Percentiles rank a stretch among this genome's conserved stretches.
phyloP scores from a whole-genome alignment of 257 asterid genomes.

The Solanum bulbocastanum region DNA sequence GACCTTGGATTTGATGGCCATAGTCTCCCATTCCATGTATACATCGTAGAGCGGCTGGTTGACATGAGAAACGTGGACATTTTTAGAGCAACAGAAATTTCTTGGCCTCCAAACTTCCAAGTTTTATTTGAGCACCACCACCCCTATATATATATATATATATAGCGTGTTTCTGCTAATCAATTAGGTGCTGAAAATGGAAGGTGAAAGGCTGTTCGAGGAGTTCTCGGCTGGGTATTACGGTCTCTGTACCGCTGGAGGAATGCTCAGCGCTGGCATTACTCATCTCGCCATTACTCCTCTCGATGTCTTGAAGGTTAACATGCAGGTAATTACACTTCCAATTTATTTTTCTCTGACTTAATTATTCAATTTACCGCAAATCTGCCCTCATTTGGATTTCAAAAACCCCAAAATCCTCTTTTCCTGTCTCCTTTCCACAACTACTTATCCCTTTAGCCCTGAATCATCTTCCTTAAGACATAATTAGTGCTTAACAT shows the following conservation, averaged over 20 bases:
- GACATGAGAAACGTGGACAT: background rate
- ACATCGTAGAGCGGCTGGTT: background rate
- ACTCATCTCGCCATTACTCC: slow-evolving; percentile 34
- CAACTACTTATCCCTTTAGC: background rate
- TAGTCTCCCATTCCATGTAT: background rate
- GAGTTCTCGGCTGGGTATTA: slow-evolving; percentile 24
- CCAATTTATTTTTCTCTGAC: background rate
- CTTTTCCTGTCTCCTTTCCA: background rate
- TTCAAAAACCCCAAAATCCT: background rate
- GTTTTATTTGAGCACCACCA: background rate
- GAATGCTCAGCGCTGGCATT: slow-evolving; percentile 32
- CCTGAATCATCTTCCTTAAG: background rate
- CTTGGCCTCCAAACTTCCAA: background rate
- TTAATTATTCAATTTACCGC: too few relatives aligned
- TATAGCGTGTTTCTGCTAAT: background rate
- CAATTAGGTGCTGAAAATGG: background rate
- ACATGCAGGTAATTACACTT: slow-evolving; percentile 23
- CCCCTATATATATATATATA: background rate
- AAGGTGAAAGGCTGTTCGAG: background rate
- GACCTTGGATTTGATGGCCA: background rate
- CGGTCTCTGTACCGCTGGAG: slow-evolving; percentile 29
- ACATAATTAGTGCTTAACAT: background rate
- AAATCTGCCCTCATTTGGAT: too few relatives aligned
- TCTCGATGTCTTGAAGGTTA: slow-evolving; percentile 36
- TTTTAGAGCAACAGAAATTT: background rate